Base-by-base conservation (phyloP, 2,329 filamentous ascomycete genomes). In the Hypoxylon sp. region DNA sequence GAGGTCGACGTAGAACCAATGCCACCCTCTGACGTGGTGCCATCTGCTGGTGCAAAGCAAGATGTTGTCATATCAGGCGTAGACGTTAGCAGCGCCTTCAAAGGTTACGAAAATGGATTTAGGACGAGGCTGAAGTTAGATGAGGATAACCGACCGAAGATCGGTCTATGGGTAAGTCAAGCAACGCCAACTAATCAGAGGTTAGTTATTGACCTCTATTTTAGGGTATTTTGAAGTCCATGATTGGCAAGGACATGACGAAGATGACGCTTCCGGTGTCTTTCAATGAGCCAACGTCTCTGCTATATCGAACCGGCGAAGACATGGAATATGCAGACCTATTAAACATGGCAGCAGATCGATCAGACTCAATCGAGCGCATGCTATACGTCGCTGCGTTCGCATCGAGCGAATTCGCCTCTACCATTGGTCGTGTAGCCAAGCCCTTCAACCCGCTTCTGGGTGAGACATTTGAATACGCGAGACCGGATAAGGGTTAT, bases 221-320 rank as follows among this genome's bases (percentile, higher is more conserved):
- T 30, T 72, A 98, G 95, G 92, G 92, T 73, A 98, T 99, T 74
- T 84, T 99, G 71, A 99, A 98, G 83, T 98, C 95, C 22, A 98
- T 99, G 96, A 97, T 99, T 81, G 96, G 96, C 71, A 98, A 99
- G 80, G 96, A 99, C 78, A 98, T 99, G 96, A 98, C 96, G 40
- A 98, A 97, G 84, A 99, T 99, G 95, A 98, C 96, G 0, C 84
- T 99, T 20, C 96, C 96, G 0, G 96, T 99, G 1, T 97, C 96
- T 0, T 98, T 99, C 85, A 99, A 99, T 81, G 96, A 99, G 81
- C 96, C 96, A 0, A 99, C 96, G 0, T 98, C 96, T 5, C 85
- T 99, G 11, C 87, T 99, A 7, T 96, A 98, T 80, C 93, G 96
- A 78, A 95, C 97, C 48, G 94, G 93, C 4, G 96, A 99, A 82